These are phyloP conservation scores for Melaleuca quinquenervia DNA, from an alignment of 345 rosid species.

Conservation along the genomic window DNA sequence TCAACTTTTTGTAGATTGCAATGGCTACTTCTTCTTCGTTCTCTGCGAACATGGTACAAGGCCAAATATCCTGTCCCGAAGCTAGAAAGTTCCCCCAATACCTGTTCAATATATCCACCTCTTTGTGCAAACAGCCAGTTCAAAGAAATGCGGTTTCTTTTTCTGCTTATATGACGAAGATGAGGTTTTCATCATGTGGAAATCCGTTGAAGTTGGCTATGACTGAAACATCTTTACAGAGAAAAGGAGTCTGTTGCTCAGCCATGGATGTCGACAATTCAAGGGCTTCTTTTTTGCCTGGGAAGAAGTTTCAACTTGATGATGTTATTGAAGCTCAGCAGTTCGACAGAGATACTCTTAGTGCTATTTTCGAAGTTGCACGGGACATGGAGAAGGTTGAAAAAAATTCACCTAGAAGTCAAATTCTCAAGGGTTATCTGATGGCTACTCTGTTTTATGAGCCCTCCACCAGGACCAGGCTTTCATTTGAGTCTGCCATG, in stretches of 20 bases:
- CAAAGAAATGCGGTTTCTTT: constrained; percentile 6
- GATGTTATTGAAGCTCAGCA: constrained; percentile 95
- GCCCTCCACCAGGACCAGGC: constrained; percentile 96
- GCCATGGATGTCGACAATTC: constrained; percentile 22
- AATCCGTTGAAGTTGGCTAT: constrained; percentile 11
- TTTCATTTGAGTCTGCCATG: constrained; percentile 98
- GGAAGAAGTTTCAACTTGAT: constrained; percentile 62
- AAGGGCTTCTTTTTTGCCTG: constrained; percentile 4
- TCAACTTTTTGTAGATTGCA: not conserved
- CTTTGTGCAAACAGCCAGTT: not conserved
- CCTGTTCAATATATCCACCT: not conserved
- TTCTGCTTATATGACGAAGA: constrained; percentile 2
- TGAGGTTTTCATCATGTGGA: constrained; percentile 9
- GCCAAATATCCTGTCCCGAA: not conserved
- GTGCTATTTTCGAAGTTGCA: constrained; percentile 72
- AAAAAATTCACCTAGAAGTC: constrained; percentile 63
- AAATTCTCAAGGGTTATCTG: constrained; percentile 69
- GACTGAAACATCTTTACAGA: not conserved
- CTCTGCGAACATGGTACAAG: not conserved
- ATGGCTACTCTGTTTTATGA: constrained; percentile 97
- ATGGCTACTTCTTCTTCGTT: constrained; percentile 1
- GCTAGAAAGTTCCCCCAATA: not conserved
- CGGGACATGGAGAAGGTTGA: constrained; percentile 78
- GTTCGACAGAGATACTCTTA: constrained; percentile 69
- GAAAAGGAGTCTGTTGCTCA: constrained; percentile 18